phyloP scores from a whole-genome alignment of 2,329 filamentous ascomycete species.

The Podosphaera aphanis region DNA sequence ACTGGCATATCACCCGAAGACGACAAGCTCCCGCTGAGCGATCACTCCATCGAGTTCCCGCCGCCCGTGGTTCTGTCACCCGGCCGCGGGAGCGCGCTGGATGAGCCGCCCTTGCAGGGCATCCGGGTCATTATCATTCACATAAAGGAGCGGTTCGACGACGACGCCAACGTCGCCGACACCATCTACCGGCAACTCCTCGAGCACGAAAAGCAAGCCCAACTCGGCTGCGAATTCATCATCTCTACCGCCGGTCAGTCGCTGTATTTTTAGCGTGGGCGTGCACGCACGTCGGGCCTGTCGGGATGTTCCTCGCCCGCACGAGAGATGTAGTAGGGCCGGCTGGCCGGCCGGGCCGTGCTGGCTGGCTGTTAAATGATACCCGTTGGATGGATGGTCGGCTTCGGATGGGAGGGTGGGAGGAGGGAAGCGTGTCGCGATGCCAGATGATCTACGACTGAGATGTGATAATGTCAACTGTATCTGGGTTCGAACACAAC shows the following conservation, averaged over 20 bases:
- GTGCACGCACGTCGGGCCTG: too few species aligned
- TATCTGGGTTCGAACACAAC: not conserved
- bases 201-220: constrained; percentile 28
- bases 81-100: not conserved
- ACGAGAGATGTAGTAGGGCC: not conserved
- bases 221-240: constrained; percentile 59
- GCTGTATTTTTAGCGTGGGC: constrained; percentile 18
- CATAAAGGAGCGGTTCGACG: constrained; percentile 64
- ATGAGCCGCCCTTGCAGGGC: constrained; percentile 29
- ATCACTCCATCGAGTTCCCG: not conserved
- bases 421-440: not conserved
- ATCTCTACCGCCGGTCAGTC: constrained; percentile 42
- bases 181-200: constrained; percentile 46
- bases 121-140: constrained; percentile 76
- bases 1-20: not conserved
- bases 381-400: not conserved
- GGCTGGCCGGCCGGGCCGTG: not conserved
- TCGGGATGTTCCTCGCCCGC: too few species aligned
- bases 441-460: not conserved
- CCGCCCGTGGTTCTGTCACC: not conserved
- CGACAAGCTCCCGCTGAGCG: too few species aligned
- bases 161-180: constrained; percentile 40
- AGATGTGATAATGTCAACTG: too few species aligned
- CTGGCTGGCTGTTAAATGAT: not conserved
- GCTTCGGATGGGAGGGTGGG: not conserved